Evolutionary conservation across 2,329 filamentous ascomycete genomes (phyloP).

Genomic region (Cladosporium sp.): DNA sequence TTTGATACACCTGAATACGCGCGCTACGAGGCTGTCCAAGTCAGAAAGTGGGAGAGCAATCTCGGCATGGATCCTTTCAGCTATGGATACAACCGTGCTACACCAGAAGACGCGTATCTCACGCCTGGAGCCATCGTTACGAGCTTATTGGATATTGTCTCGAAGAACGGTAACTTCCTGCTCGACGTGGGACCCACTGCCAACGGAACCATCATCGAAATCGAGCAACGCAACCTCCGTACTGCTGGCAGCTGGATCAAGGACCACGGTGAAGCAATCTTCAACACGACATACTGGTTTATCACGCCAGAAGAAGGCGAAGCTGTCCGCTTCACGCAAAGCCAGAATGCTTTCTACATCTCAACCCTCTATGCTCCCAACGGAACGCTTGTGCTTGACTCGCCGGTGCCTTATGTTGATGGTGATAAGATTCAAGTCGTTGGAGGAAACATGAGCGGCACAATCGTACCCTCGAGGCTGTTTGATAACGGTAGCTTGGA

Average conservation of each 20-base stretch:
- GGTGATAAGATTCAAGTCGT: slow-evolving; percentile 47
- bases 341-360: slow-evolving; percentile 51
- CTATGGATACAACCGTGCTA: slow-evolving; percentile 58
- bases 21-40: slow-evolving; percentile 46
- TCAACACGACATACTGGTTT: slow-evolving; percentile 55
- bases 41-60: slow-evolving; percentile 58
- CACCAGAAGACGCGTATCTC: slow-evolving; percentile 48
- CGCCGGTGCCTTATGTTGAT: slow-evolving; percentile 44
- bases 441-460: slow-evolving; percentile 31
- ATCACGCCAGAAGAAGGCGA: slow-evolving; percentile 42
- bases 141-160: slow-evolving; percentile 50
- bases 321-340: slow-evolving; percentile 50
- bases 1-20: slow-evolving; percentile 60
- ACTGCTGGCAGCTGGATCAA: slow-evolving; percentile 54
- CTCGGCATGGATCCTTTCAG: slow-evolving; percentile 57
- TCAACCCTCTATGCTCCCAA: slow-evolving; percentile 42
- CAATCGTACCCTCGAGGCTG: slow-evolving; percentile 25
- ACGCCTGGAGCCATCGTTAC: slow-evolving; percentile 47
- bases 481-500: slow-evolving; percentile 30
- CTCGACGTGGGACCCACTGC: slow-evolving; percentile 55
- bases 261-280: slow-evolving; percentile 52
- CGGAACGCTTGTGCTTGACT: slow-evolving; percentile 38
- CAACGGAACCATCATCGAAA: slow-evolving; percentile 50
- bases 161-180: slow-evolving; percentile 55
- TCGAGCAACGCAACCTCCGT: slow-evolving; percentile 46